Base-by-base conservation (phyloP, 805 yeast species). In the Saccharomyces jurei region DNA sequence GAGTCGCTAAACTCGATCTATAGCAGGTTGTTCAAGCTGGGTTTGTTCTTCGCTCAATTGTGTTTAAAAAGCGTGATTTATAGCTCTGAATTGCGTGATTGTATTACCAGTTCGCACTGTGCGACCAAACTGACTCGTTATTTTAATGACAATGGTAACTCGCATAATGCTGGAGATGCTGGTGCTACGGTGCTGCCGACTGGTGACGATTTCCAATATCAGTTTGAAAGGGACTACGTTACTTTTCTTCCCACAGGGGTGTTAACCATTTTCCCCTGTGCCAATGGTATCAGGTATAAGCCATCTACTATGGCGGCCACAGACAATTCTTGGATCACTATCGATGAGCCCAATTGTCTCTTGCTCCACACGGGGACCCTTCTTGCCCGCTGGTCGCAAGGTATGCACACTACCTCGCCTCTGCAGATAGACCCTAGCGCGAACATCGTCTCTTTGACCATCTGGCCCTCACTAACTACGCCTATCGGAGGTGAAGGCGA, bases 351-450 rank as follows among this genome's bases (percentile, higher is more conserved):
- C 8, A 63, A 65, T 47, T 66, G 70, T 55, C 54, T 69, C 1
- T 49, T 69, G 49, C 31, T 69, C 5, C 71, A 68, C 48, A 63
- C 68, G 4, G 71, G 71, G 1, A 44, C 53, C 11, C 21, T 62
- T 2, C 50, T 67, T 48, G 56, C 63, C 1, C 54, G 49, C 1
- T 53, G 55, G 47, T 64, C 70, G 1, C 51, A 55, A 17, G 68
- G 66, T 1, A 29, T 54, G 32, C 65, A 65, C 50, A 51, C 61
- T 1, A 62, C 66, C 6, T 59, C 69, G 0, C 64, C 66, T 1
- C 49, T 68, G 17, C 54, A 61, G 46, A 29, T 67, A 10, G 58
- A 64, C 14, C 58, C 60, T 2, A 54, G 53, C 13, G 49, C 52
- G n/a, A 60, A 60, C 47, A 27, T 51, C 4, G 54, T 58, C 10